Base-by-base conservation (phyloP, 139 green algal genomes). In the Picochlorum sp. region DNA sequence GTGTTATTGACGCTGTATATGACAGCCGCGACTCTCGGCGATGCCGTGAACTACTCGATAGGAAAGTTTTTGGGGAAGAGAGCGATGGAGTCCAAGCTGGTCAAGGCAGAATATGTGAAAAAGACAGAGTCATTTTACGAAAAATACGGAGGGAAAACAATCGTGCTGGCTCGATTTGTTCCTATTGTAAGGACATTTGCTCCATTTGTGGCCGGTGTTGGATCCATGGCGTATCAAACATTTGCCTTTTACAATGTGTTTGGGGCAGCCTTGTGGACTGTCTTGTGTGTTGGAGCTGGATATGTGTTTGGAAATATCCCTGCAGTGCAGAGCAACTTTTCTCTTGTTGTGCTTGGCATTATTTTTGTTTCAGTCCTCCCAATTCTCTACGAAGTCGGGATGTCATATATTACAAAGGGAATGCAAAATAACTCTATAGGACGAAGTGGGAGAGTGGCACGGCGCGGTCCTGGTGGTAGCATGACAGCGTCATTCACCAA, bases 141-240 rank as follows among this genome's bases (percentile, higher is more conserved):
- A 37, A 91, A 90, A 73, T 84, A 95, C 61, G 88, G 88, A 13
- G 85, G 81, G 64, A 92, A 92, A 72, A 90, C 88, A 6, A 77
- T 97, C 15, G 87, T 97, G 44, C 75, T 97, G 54, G 90, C 87
- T 3, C 81, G 90, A 28, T 97, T 97, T 65, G 81, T 97, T 41
- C 88, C 89, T 58, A 96, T 97, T 61, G 80, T 97, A 1, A 81
- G 90, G 24, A 97, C 90, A 6, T 93, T 96, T 68, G 90, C 90
- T 16, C 90, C 90, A 9, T 97, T 97, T 68, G 86, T 97, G 15
- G 90, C 90, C 2, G 90, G 90, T 30, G 80, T 97, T 9, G 86
- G 83, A 20, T 79, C 61, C 49, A 94, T 96, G 89, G 32, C 72
- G 2, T 94, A 92, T 10, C 11, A 16, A 6, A 56, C 74, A 44